Evolutionary conservation across 108 stramenopile species (phyloP).

Genomic region (Nannochloropsis granulata): DNA sequence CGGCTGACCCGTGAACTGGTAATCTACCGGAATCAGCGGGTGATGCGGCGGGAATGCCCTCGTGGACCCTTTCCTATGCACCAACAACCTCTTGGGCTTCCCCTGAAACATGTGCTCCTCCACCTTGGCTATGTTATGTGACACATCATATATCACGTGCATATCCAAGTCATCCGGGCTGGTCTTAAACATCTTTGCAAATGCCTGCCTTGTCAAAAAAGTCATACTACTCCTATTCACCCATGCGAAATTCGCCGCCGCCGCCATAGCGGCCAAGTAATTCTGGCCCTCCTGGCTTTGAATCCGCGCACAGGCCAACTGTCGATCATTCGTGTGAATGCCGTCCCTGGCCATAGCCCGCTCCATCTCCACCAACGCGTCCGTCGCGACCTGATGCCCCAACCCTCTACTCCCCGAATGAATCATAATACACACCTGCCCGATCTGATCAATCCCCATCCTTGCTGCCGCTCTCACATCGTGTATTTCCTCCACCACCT

Average conservation of each 20-base stretch:
- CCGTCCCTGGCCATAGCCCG: slow-evolving; percentile 55
- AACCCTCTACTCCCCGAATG: slow-evolving; percentile 58
- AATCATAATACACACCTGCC: slow-evolving; percentile 66
- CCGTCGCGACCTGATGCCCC: slow-evolving; percentile 73
- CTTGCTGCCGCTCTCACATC: slow-evolving; percentile 47
- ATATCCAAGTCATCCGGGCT: slow-evolving; percentile 68
- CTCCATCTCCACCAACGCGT: slow-evolving; percentile 60
- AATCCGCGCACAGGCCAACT: slow-evolving; percentile 63
- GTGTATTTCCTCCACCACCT: slow-evolving; percentile 62
- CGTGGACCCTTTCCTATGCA: slow-evolving; percentile 65
- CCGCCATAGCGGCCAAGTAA: slow-evolving; percentile 50
- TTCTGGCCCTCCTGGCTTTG: slow-evolving; percentile 54
- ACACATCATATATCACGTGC: slow-evolving; percentile 67
- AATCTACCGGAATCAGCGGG: slow-evolving; percentile 65
- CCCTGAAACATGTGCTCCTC: slow-evolving; percentile 61
- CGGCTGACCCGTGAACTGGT: slow-evolving; percentile 62
- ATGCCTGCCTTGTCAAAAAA: slow-evolving; percentile 54
- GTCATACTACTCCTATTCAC: slow-evolving; percentile 65
- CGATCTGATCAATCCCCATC: slow-evolving; percentile 50
- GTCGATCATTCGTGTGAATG: slow-evolving; percentile 55
- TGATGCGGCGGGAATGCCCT: slow-evolving; percentile 68
- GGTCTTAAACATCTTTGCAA: slow-evolving; percentile 54
- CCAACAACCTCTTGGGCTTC: slow-evolving; percentile 50
- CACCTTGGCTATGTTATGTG: slow-evolving; percentile 73
- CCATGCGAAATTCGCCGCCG: slow-evolving; percentile 75